Base-by-base conservation (phyloP, 768 basidiomycete genomes). In the Porpolomopsis calyptriformis region DNA sequence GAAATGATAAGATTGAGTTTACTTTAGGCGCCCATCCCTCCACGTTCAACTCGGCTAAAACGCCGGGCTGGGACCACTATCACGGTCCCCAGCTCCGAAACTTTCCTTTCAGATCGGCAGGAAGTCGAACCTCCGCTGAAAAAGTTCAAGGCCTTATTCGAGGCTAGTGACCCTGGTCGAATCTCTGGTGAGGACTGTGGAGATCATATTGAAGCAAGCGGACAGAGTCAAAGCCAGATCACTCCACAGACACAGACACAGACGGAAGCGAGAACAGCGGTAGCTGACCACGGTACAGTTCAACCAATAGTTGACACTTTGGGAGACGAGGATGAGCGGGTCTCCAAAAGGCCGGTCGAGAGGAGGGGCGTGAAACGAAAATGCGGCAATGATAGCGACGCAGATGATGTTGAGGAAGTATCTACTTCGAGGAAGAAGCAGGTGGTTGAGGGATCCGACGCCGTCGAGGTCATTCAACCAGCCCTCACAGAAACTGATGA, bases 121-220 rank as follows among this genome's bases (percentile, higher is more conserved):
- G 51, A 49, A 19, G 60, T 55, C 47, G 78, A 79, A 50, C 83
- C 79, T 0, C 74, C 79, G 2, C 58, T 75, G 22, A 85, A 85
- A 56, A 82, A 77, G 59, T 83, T 79, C 65, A 80, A 77, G 53
- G 75, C 77, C 0, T 65, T 85, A 9, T 85, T 83, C 50, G 83
- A 85, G 14, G 74, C 77, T 7, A 80, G 68, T 35, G 68, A 79
- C 55, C 80, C 78, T 23, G 69, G 69, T 50, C 59, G 63, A 50
- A 52, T 66, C 53, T 49, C 52, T 36, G 55, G 61, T 19, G 60
- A 64, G 16, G 57, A 50, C 41, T 45, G 52, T 8, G 41, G 52
- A 4, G 46, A 46, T 27, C 47, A 53, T 10, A 50, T 46, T 45
- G 25, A 47, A 2, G 26, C 50, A 36, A 48, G 53, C n/a, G 54